Percentiles rank a stretch among this genome's conserved stretches.
Evolutionary conservation across 352 stramenopile species (phyloP).

Genomic region (Phytophthora ramorum): DNA sequence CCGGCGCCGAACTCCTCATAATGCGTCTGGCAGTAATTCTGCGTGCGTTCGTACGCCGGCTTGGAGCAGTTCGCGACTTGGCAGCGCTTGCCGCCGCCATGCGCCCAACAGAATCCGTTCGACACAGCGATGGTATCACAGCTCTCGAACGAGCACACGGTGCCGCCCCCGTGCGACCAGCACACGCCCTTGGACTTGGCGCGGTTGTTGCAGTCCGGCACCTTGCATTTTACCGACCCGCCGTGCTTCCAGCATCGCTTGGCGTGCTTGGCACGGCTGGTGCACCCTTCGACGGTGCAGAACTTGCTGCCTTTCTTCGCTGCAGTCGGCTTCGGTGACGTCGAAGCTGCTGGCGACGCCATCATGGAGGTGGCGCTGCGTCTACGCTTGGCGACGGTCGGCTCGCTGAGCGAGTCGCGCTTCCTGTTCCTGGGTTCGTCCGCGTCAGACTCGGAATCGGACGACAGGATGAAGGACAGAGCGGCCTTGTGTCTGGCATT

Average conservation of each 20-base stretch:
- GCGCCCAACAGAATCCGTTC: slow-evolving; percentile 56
- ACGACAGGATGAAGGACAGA: slow-evolving; percentile 47
- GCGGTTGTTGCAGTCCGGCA: slow-evolving; percentile 64
- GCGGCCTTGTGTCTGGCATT: slow-evolving; percentile 32
- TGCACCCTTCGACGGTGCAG: slow-evolving; percentile 56
- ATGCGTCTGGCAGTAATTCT: slow-evolving; percentile 64
- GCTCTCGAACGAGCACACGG: slow-evolving; percentile 47
- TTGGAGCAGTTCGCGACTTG: slow-evolving; percentile 53
- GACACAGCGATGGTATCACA: slow-evolving; percentile 71
- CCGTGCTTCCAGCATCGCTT: slow-evolving; percentile 70
- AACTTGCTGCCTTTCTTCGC: slow-evolving; percentile 65
- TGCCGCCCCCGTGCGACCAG: slow-evolving; percentile 70
- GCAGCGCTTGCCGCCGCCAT: slow-evolving; percentile 51
- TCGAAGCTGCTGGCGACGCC: background rate
- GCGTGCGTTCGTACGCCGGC: slow-evolving; percentile 67
- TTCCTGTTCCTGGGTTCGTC: slow-evolving; percentile 24
- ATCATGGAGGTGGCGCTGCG: slow-evolving; percentile 13
- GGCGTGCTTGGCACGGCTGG: slow-evolving; percentile 56
- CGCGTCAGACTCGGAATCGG: slow-evolving; percentile 30
- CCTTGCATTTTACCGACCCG: slow-evolving; percentile 65
- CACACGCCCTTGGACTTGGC: slow-evolving; percentile 74
- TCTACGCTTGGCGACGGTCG: slow-evolving; percentile 28
- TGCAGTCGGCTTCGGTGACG: slow-evolving; percentile 2
- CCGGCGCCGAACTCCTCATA: slow-evolving; percentile 33
- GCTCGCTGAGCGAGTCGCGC: slow-evolving; percentile 21